Evolutionary conservation across 345 rosid genomes (phyloP), one percentile per base, ranked within the genome.

Genomic region (Populus deltoides): DNA sequence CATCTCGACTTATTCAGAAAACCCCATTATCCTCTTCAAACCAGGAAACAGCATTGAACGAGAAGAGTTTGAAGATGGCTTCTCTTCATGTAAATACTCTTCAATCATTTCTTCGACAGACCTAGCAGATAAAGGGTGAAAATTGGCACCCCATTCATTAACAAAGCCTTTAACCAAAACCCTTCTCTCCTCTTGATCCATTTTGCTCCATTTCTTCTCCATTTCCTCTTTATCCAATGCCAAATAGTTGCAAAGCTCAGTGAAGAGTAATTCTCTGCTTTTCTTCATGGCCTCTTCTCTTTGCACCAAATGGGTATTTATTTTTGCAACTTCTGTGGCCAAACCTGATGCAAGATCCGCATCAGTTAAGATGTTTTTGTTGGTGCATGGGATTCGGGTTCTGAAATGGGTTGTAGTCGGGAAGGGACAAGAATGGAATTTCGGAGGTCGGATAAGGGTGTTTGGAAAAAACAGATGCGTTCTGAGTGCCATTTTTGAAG

Each of bases 261-360:
- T 45, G 89, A 91, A 91, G 17, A 94, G 82, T 75, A 94, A 69
- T 75, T 88, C 90, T 31, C 79, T 83, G 86, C 95, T 90, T 81
- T 89, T 90, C 86, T 80, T 85, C 97, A 94, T 83, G 77, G 97
- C 98, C 70, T 90, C 92, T 62, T 88, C 82, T 65, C 86, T 89
- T 75, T 87, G 92, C 72, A 74, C 81, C 72, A 79, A 41, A 15
- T 84, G 87, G 82, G 88, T 75, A 67, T 84, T 89, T 31, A 88
- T 86, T 81, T 84, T 90, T 33, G 89, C 89, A 74, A 89, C 86
- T 57, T 88, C 87, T 61, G 87, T 43, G 0, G 94, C 92, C 41
- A 94, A 79, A 67, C 87, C 93, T 53, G 87, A 82, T 2, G 93
- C 92, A 24, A 92, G 90, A 66, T 85, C 88, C 1, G 87, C 74